Base-by-base conservation (phyloP, 345 rosid species). In the Populus deltoides region DNA sequence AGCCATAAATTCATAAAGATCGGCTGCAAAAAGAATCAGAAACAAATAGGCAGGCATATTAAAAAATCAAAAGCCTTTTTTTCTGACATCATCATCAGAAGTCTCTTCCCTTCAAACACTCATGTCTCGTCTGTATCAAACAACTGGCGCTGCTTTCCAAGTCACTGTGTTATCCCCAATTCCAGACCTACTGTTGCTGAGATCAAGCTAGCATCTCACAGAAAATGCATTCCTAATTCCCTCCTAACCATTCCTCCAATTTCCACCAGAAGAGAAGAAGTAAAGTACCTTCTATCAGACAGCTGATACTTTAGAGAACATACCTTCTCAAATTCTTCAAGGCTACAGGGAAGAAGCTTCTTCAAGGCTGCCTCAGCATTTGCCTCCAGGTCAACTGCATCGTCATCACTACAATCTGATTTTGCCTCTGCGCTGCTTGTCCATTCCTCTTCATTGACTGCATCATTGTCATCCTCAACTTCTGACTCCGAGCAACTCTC, bases 251-350 rank as follows among this genome's bases (percentile, higher is more conserved):
- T n/a, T n/a, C 29, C 63, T 57, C 63, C 63, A n/a, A n/a, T n/a
- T 57, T 57, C 29, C 63, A 57, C 29, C 29, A 1, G 11, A 67
- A 33, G 38, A 35, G 22, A 62, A 67, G 70, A 25, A 9, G 45
- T 8, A 67, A 31, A 29, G 33, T 6, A 66, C 20, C 35, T 66
- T 66, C 8, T 66, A 66, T 66, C 41, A 66, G 29, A 61, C 33
- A 31, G 16, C 38, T 57, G 43, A 49, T 20, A 36, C 25, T 61
- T n/a, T 15, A 20, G 51, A 80, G 80, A 83, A 49, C 45, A 77
- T 81, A 96, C 99, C 95, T 90, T 88, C 80, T 83, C 90, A 38
- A 94, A 88, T 45, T 92, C 98, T 85, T 92, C 94, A 45, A 92
- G 86, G 81, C 83, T 86, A 81, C 47, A 86, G 35, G 97, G 94